A percentile compares a stretch with the other conserved stretches of the same genome.
These are phyloP conservation scores for Trichoderma sp. DNA, from an alignment of 2,329 filamentous ascomycete genomes.

Conservation along the genomic window DNA sequence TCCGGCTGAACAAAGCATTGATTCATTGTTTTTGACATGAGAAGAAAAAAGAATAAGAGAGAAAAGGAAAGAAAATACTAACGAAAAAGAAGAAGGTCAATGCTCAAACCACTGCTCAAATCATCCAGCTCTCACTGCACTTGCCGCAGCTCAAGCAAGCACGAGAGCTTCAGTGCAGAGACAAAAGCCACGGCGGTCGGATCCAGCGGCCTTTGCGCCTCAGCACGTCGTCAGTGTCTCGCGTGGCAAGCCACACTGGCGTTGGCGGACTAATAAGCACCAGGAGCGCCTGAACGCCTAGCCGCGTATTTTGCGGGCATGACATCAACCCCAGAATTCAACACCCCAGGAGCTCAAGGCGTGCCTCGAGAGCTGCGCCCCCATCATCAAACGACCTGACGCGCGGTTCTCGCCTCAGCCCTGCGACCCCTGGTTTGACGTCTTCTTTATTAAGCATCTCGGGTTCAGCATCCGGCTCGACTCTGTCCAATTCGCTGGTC, in stretches of 20 bases:
- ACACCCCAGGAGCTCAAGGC: slow-evolving; percentile 25
- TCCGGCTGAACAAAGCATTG: neutral
- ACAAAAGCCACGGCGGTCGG: neutral
- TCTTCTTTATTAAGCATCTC: neutral
- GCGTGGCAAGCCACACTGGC: slow-evolving; percentile 19
- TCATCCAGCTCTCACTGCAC: neutral
- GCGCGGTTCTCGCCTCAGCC: slow-evolving; percentile 17
- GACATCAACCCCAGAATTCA: slow-evolving; percentile 21
- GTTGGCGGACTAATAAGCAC: neutral
- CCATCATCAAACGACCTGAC: slow-evolving; percentile 26
- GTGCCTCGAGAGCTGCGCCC: slow-evolving; percentile 35
- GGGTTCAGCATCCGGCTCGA: neutral
- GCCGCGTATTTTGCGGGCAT: slow-evolving; percentile 1
- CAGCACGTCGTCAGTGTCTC: slow-evolving; percentile 18
- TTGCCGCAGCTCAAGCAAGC: neutral
- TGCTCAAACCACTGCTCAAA: neutral
- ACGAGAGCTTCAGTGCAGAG: neutral
- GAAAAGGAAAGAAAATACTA: no score
- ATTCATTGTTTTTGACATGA: neutral
- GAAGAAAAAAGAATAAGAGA: neutral
- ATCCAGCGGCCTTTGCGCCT: slow-evolving; percentile 20
- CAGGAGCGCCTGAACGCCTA: neutral
- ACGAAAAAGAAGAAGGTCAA: no score
- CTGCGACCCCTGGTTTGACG: neutral
- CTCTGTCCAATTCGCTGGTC: neutral